Base-by-base conservation (phyloP, 1,284 basidiomycete species). In the Irpex rosettiformis region DNA sequence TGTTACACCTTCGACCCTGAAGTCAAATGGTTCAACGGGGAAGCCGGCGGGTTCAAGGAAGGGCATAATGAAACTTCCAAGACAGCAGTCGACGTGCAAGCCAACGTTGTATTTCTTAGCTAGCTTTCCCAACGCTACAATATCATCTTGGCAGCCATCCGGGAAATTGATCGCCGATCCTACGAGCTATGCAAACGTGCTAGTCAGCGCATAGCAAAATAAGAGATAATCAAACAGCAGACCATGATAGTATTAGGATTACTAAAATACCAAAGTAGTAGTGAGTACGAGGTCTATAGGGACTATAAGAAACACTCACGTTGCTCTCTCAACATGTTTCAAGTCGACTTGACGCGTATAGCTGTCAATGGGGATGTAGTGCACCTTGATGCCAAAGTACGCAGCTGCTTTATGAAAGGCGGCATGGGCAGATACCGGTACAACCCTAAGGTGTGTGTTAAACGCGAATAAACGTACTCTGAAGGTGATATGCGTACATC, bases 341-440 rank as follows among this genome's bases (percentile, higher is more conserved):
- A 98, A 67, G 68, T 94, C 80, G 11, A 91, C 95, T 71, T 91
- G 85, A 24, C 96, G 87, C 8, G 94, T 94, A 25, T 78, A 71
- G 1, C 81, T 79, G 70, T 98, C 83, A n/a, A 98, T 89, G 0
- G 94, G 93, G 52, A 99, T 85, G 47, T 84, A 82, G 69, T 95
- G 94, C 1, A 97, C 78, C 76, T 96, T 98, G 78, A 98, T 87
- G n/a, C 85, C 85, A 68, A 99, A 86, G 75, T 98, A 98, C 27
- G 86, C 83, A 2, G 86, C 88, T 3, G 90, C 95, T 73, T 99
- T 99, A 78, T 94, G 89, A 70, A 99, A 99, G 0, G 96, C 96
- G 1, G 94, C 94, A 70, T 98, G 96, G 0, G 91, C 95, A 0
- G 93, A 91, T 0, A 82, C 79, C 0, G 94, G 91, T 6, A 98